Base-by-base conservation (phyloP, 2,329 filamentous ascomycete species). In the Cladosporium sp. region DNA sequence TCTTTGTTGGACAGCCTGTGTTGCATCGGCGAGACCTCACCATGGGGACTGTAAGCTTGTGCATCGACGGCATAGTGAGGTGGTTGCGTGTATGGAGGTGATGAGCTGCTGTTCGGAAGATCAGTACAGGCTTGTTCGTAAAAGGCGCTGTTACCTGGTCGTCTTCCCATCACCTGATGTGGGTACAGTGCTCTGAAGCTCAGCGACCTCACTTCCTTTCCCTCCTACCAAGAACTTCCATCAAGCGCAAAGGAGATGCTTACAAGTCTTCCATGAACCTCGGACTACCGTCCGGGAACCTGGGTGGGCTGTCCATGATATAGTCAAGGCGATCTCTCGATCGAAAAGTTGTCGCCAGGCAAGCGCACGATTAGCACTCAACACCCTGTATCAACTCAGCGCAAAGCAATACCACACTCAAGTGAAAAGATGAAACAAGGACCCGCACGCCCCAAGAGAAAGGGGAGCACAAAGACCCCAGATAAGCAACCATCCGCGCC, bases 191-290 rank as follows among this genome's bases (percentile, higher is more conserved):
- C 8, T 34, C 30, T 8, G 4, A 34, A 34, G 30, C 8, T 8
- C 8, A 12, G 30, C 30, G 30, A 34, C 30, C 30, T 34, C 30
- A 34, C 30, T 34, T 34, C 14, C 42, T 17, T 25, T 6, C 6
- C 6, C 25, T 25, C 25, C 25, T 25, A 25, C 25, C 25, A 25
- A 3, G 25, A 25, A 25, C 25, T 25, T 3, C 6, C 25, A 25
- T 3, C 25, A 25, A 25, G 25, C 8, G 30, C 30, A 15, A 34
- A 25, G 17, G 14, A 25, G 11, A 63, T 45, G 15, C 66, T 64
- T 61, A 69, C 66, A 69, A 61, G 51, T 69, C 64, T 51, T 69
- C 67, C 51, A 60, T 67, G 51, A 69, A 68, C 30, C 65, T 58
- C 15, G 66, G 66, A 36, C 51, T 63, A 30, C 56, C 55, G 20